These are phyloP conservation scores for Hortiboletus campestris DNA, from an alignment of 768 basidiomycete genomes.

Conservation along the genomic window DNA sequence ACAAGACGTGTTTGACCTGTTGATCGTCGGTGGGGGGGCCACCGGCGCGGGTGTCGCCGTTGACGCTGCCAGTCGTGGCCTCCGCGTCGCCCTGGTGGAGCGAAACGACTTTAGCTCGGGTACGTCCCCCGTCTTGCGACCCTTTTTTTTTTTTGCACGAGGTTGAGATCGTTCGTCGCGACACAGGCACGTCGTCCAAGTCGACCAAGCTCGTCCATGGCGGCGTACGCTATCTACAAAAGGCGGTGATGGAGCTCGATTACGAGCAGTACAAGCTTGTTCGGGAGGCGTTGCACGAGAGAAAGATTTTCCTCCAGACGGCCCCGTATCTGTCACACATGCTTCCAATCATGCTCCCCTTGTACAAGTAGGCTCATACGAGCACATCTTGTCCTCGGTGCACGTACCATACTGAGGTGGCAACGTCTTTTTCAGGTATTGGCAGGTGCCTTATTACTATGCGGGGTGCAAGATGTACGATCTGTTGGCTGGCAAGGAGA, in stretches of 20 bases:
- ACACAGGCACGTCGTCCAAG: slow-evolving; percentile 87
- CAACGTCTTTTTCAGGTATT: slow-evolving; percentile 53
- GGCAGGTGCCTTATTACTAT: slow-evolving; percentile 97
- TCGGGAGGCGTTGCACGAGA: slow-evolving; percentile 89
- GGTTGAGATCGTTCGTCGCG: not conserved
- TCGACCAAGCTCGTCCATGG: slow-evolving; percentile 98
- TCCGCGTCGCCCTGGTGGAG: slow-evolving; percentile 92
- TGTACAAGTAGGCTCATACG: slow-evolving; percentile 70
- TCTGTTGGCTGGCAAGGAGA: slow-evolving; percentile 89
- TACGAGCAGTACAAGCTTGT: slow-evolving; percentile 98
- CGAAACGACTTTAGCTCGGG: slow-evolving; percentile 89
- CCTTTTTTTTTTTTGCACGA: not conserved
- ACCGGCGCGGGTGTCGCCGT: slow-evolving; percentile 96
- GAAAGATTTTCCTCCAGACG: slow-evolving; percentile 90
- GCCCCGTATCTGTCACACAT: slow-evolving; percentile 91
- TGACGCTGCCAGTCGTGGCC: slow-evolving; percentile 87
- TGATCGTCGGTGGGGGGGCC: slow-evolving; percentile 92
- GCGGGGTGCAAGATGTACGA: slow-evolving; percentile 97
- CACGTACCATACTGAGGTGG: slow-evolving; percentile 2
- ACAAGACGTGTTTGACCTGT: slow-evolving; percentile 65
- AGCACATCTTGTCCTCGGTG: not conserved
- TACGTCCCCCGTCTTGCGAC: slow-evolving; percentile 30
- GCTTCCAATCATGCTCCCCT: slow-evolving; percentile 96
- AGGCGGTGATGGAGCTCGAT: slow-evolving; percentile 92
- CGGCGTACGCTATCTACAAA: slow-evolving; percentile 96